Base-by-base conservation (phyloP, 2,329 filamentous ascomycete species). In the Pseudogymnoascus sp. region DNA sequence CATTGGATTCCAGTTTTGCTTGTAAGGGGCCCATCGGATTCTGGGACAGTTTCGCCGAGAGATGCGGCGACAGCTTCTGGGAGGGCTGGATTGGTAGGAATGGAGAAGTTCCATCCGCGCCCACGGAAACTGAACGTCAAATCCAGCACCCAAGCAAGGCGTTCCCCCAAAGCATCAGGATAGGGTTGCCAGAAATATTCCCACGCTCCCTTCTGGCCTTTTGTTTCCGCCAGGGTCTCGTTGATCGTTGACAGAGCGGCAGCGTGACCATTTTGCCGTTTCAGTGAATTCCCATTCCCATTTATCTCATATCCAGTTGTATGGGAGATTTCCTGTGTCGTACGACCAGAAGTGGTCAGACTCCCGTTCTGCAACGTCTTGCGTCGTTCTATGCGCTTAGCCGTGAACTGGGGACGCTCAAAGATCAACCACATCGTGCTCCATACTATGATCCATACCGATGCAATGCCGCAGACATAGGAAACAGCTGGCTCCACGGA, bases 121-220 rank as follows among this genome's bases (percentile, higher is more conserved):
- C 82, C 79, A 38, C 85, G 79, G 67, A 85, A 81, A 61, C 80
- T 81, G 31, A 76, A 75, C 13, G 79, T 73, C n/a, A 87, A 75
- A 67, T 86, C 84, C 14, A 78, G 69, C 0, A 79, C 75, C 85
- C 85, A 88, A 66, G 75, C 74, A 6, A 87, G 71, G 10, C 85
- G 79, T 42, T 80, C 72, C 24, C 70, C 61, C 53, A 85, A 80
- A 1, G 73, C 80, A 2, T 80, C 71, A 3, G 85, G 85, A 66
- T 81, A 88, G 0, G 78, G 73, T 70, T 88, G 80, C 85, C 85
- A 88, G 68, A 81, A 80, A 63, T 86, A 86, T 64, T 82, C 78
- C 53, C 75, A 75, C 4, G 74, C 72, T 16, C 75, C 69, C 42
- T 63, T 19, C 7, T 53, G 40, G 37, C 44, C 11, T 16, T 38